Evolutionary conservation across 306 rosid genomes (phyloP).

Genomic region (Lupinus albus): DNA sequence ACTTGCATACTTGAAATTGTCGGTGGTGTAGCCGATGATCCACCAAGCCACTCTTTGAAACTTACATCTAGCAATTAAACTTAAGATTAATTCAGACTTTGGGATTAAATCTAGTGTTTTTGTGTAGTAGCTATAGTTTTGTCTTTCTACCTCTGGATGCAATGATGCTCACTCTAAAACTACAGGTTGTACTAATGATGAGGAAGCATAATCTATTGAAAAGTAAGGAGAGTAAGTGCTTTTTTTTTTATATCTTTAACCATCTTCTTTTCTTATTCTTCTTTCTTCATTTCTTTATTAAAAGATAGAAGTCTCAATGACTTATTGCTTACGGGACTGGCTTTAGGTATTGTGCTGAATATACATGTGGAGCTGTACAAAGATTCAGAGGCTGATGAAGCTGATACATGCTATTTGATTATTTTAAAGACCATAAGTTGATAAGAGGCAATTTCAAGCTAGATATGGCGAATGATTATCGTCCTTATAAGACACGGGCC

Average conservation of each 20-base stretch:
- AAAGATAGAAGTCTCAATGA: neutral
- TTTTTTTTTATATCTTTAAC: neutral
- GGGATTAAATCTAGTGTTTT: neutral
- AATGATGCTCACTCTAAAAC: conserved; percentile 36
- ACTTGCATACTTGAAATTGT: no score
- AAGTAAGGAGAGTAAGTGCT: conserved; percentile 70
- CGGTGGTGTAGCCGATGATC: no score
- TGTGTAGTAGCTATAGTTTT: neutral
- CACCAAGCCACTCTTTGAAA: no score
- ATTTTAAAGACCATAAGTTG: conserved; percentile 74
- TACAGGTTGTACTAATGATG: conserved; percentile 71
- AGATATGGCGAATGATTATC: conserved; percentile 78
- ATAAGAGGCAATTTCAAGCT: conserved; percentile 78
- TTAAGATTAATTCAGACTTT: conserved; percentile 8
- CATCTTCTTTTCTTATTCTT: neutral
- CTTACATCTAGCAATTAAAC: conserved; percentile 8
- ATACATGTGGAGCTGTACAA: conserved; percentile 75
- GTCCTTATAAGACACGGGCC: conserved; percentile 75
- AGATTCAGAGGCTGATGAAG: conserved; percentile 61
- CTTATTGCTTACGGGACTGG: conserved; percentile 1
- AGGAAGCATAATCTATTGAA: conserved; percentile 68
- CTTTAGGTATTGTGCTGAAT: conserved; percentile 55
- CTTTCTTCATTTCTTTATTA: neutral
- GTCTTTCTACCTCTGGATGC: neutral
- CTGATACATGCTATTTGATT: conserved; percentile 71